Evolutionary conservation across 2,329 filamentous ascomycete species (phyloP).

Genomic region (Aspergillus carbonarius): DNA sequence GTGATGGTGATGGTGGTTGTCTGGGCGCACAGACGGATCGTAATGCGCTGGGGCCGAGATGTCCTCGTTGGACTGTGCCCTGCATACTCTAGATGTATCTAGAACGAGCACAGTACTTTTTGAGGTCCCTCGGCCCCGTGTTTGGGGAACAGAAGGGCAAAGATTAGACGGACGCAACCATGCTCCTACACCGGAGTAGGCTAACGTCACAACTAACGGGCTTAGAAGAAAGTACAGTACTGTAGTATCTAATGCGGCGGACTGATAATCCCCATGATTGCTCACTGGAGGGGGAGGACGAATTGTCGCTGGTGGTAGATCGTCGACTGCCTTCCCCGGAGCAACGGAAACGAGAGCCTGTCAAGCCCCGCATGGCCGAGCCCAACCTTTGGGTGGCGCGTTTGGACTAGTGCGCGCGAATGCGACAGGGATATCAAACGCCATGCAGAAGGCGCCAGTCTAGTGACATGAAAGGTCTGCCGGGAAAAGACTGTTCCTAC

Average conservation of each 20-base stretch:
- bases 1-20: not conserved
- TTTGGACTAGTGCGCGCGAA: slow-evolving; percentile 10
- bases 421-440: not conserved
- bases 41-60: too few species aligned
- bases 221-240: too few species aligned
- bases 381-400: slow-evolving; percentile 16
- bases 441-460: slow-evolving; percentile 3
- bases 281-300: too few species aligned
- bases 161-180: too few species aligned
- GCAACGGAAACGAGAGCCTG: slow-evolving; percentile 33
- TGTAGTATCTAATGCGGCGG: too few species aligned
- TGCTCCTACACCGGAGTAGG: not conserved
- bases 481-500: slow-evolving; percentile 5
- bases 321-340: slow-evolving; percentile 28
- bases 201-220: not conserved
- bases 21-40: not conserved
- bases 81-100: too few species aligned
- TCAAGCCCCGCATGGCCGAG: slow-evolving; percentile 37
- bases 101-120: not conserved
- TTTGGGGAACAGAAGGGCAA: not conserved
- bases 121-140: not conserved
- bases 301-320: not conserved
- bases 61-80: not conserved
- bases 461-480: not conserved
- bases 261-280: too few species aligned